A percentile compares a stretch with the other conserved stretches of the same genome.
Conservation (phyloP, 176 grass and related monocot species). For the Carex kokanica region DNA sequence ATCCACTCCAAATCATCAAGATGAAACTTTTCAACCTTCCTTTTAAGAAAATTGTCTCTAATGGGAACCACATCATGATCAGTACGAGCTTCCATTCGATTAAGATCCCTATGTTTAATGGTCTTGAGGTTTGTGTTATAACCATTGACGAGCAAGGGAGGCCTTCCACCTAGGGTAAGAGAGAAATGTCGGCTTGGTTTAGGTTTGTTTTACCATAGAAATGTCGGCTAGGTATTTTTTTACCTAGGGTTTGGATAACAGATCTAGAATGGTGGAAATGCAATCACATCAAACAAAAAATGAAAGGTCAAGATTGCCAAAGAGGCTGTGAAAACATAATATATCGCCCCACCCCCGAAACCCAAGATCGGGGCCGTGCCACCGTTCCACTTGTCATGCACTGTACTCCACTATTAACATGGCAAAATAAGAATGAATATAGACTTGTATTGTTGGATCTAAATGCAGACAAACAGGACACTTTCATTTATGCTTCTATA, state of each 20-base stretch:
- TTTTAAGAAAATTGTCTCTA: slow-evolving; percentile 68
- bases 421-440: not conserved
- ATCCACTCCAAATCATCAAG: slow-evolving; percentile 75
- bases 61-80: slow-evolving; percentile 4
- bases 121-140: slow-evolving; percentile 31
- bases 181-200: not conserved
- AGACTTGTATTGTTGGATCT: not conserved
- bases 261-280: not conserved
- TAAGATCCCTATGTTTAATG: slow-evolving; percentile 11
- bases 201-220: slow-evolving; percentile 39
- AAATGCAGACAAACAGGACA: not conserved
- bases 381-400: not conserved
- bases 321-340: not conserved
- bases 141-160: slow-evolving; percentile 31
- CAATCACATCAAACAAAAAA: not conserved
- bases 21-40: slow-evolving; percentile 69
- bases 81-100: not conserved
- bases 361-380: not conserved
- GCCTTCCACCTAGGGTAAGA: slow-evolving; percentile 33
- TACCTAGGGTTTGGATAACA: not conserved
- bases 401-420: not conserved
- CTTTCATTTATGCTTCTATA: not conserved
- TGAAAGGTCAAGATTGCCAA: not conserved
- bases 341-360: not conserved
- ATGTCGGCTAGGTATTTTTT: not conserved